Evolutionary conservation across 73 alveolate genomes (phyloP).

Genomic region (Paramecium biaurelia): DNA sequence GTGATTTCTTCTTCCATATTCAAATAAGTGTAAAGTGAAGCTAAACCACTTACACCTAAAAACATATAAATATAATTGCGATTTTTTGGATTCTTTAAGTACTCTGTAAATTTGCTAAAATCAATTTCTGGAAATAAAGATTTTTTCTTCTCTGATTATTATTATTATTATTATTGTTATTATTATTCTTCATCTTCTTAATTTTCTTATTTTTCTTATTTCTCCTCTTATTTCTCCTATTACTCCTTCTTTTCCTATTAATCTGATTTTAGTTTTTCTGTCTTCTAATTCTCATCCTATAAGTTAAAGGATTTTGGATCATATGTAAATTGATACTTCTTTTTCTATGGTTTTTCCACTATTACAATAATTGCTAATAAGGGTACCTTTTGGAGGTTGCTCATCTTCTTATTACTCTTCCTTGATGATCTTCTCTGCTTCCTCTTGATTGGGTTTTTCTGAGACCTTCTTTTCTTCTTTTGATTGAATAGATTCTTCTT

Average conservation of each 20-base stretch:
- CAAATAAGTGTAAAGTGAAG: neutral
- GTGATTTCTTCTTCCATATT: slow-evolving; percentile 47
- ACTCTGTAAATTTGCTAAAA: slow-evolving; percentile 37
- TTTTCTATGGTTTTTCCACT: slow-evolving; percentile 19
- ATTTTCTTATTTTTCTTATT: slow-evolving; percentile 4
- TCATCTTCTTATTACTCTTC: neutral
- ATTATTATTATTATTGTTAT: neutral
- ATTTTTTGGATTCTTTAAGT: slow-evolving; percentile 36
- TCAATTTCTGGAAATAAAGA: neutral
- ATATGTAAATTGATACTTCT: slow-evolving; percentile 30
- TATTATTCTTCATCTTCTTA: neutral
- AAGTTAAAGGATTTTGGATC: slow-evolving; percentile 48
- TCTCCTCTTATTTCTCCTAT: slow-evolving; percentile 1
- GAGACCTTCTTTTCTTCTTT: neutral
- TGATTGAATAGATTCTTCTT: neutral
- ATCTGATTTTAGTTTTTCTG: neutral
- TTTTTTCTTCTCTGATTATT: neutral
- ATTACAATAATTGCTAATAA: neutral
- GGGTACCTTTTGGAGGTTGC: neutral
- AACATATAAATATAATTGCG: slow-evolving; percentile 37
- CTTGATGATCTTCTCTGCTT: neutral
- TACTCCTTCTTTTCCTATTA: neutral
- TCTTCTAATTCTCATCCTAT: neutral
- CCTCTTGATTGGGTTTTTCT: neutral
- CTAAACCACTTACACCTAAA: slow-evolving; percentile 38